Conservation (phyloP, 2,329 filamentous ascomycete species). For the Chaetomium olivaceum region DNA sequence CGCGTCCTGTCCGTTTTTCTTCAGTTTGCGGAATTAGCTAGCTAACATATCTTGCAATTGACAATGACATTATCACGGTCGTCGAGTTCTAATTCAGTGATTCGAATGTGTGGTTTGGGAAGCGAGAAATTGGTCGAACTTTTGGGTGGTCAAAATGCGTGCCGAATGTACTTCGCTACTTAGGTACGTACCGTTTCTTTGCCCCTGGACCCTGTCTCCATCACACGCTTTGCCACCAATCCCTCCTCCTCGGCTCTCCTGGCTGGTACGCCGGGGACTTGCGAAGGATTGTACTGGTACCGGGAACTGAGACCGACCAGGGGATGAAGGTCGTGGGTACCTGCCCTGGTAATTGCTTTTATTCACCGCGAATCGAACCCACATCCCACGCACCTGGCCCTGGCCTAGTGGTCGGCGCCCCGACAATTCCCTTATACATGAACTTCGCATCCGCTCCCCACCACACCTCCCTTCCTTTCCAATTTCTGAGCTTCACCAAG, state of each 20-base stretch:
- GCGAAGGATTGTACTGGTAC: slow-evolving; percentile 32
- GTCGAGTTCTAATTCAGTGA: not conserved
- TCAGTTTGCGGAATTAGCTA: not conserved
- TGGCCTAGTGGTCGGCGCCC: slow-evolving; percentile 24
- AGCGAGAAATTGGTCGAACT: not conserved
- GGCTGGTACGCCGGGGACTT: slow-evolving; percentile 32
- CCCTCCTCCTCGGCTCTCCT: slow-evolving; percentile 22
- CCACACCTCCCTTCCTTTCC: slow-evolving; percentile 28
- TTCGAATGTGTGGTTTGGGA: not conserved
- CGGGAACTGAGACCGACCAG: slow-evolving; percentile 29
- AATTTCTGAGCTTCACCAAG: slow-evolving; percentile 26
- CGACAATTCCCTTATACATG: slow-evolving; percentile 34
- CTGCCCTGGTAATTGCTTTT: slow-evolving; percentile 32
- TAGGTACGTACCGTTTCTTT: slow-evolving; percentile 24
- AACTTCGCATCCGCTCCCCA: slow-evolving; percentile 34
- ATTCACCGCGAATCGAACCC: slow-evolving; percentile 30
- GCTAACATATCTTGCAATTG: not conserved
- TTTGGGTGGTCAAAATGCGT: not conserved
- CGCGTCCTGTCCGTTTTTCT: not conserved
- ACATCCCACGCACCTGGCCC: slow-evolving; percentile 30
- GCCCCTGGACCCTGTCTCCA: slow-evolving; percentile 20
- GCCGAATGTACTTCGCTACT: not conserved
- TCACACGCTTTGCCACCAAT: slow-evolving; percentile 23
- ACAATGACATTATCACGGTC: not conserved
- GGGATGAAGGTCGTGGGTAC: slow-evolving; percentile 29